phyloP scores from a whole-genome alignment of 148 eudicot species.

The Cornus suecica region DNA sequence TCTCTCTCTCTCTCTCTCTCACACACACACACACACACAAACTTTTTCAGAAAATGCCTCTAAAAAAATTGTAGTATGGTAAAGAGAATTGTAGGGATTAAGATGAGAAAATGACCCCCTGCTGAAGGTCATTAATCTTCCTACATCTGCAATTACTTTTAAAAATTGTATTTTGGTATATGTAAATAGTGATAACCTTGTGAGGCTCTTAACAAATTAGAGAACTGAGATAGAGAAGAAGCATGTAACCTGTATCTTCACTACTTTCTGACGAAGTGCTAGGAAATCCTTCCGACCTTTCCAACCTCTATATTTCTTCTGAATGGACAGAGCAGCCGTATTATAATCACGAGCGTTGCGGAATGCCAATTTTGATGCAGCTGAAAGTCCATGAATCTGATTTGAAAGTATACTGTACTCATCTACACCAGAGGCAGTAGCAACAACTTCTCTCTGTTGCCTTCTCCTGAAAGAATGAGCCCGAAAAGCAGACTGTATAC shows the following conservation, averaged over 20 bases:
- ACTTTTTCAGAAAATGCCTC: not conserved
- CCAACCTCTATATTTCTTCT: constrained; percentile 85
- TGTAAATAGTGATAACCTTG: not conserved
- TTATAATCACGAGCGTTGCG: constrained; percentile 50
- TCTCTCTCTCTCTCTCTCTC: too few relatives aligned
- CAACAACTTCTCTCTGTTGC: constrained; percentile 44
- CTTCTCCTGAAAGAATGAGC: constrained; percentile 87
- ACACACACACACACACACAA: too few relatives aligned
- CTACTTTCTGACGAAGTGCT: constrained; percentile 79
- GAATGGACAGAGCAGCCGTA: constrained; percentile 84
- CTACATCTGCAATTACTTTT: too few relatives aligned
- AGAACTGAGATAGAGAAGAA: not conserved
- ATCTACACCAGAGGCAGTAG: constrained; percentile 31
- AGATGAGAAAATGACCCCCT: too few relatives aligned
- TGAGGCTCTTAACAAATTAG: not conserved
- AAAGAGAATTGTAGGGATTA: not conserved
- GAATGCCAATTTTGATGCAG: constrained; percentile 72
- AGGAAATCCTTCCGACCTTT: constrained; percentile 80
- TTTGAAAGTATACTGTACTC: constrained; percentile 44
- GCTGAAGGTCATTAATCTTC: too few relatives aligned
- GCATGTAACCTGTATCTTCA: constrained; percentile 84
- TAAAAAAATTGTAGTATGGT: not conserved
- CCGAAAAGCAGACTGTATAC: constrained; percentile 90
- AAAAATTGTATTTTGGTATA: not conserved
- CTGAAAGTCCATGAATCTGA: constrained; percentile 61